Percentiles rank a stretch among this genome's conserved stretches.
phyloP scores from a whole-genome alignment of 2,329 filamentous ascomycete genomes.

The Stenocarpella maydis region DNA sequence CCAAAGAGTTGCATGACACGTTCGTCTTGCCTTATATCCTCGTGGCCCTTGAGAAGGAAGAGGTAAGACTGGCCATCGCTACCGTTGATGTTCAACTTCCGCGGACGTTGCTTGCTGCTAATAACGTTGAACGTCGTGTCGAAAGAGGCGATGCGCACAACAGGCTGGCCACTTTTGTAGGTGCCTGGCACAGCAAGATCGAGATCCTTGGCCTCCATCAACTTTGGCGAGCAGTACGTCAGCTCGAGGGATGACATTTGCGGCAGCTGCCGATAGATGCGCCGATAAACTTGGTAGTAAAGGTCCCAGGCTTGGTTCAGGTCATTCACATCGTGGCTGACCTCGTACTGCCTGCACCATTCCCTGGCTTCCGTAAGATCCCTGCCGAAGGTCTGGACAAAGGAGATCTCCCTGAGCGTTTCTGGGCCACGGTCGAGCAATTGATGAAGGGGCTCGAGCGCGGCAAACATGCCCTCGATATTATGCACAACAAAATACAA shows the following conservation, averaged over 20 bases:
- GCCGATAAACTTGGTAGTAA: constrained; percentile 97
- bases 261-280: constrained; percentile 91
- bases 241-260: constrained; percentile 93
- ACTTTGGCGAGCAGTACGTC: constrained; percentile 94
- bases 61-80: constrained; percentile 89
- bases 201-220: constrained; percentile 84
- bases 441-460: constrained; percentile 88
- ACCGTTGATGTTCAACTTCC: constrained; percentile 86
- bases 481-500: constrained; percentile 98
- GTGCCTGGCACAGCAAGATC: constrained; percentile 96
- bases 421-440: constrained; percentile 91
- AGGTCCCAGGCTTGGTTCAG: constrained; percentile 99
- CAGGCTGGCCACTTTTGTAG: constrained; percentile 79
- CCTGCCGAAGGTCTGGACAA: constrained; percentile 95
- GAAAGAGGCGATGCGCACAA: constrained; percentile 88
- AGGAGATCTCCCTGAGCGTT: constrained; percentile 94
- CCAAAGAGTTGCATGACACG: constrained; percentile 99
- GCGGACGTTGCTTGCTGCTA: constrained; percentile 93
- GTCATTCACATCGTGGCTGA: constrained; percentile 89
- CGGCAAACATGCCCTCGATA: constrained; percentile 96
- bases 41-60: constrained; percentile 96
- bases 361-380: constrained; percentile 94
- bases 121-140: constrained; percentile 92
- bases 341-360: constrained; percentile 92
- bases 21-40: constrained; percentile 98